These are phyloP conservation scores for Heracleum sosnowskyi DNA, from an alignment of 129 eudicot genomes.

Conservation along the genomic window DNA sequence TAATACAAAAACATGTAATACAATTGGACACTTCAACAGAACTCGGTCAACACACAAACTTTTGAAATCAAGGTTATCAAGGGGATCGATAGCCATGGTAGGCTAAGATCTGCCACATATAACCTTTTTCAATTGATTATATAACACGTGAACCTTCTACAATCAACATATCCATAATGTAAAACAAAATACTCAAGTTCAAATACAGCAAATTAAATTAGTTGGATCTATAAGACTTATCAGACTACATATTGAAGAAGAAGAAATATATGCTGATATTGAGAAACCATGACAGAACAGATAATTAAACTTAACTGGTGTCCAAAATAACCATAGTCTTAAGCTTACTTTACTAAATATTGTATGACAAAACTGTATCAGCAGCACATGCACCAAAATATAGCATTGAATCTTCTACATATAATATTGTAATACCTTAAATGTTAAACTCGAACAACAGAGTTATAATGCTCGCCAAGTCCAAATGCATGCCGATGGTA, in stretches of 20 bases:
- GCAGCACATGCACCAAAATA: neutral
- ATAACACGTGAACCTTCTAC: neutral
- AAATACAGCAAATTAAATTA: neutral
- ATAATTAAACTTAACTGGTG: neutral
- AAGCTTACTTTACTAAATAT: neutral
- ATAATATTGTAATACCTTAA: neutral
- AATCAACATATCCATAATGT: no score
- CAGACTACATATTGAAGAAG: neutral
- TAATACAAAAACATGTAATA: no score
- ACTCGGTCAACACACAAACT: no score
- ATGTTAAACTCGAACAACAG: slow-evolving; percentile 39
- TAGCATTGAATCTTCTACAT: neutral
- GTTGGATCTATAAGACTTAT: neutral
- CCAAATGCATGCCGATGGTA: slow-evolving; percentile 97
- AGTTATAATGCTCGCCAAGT: slow-evolving; percentile 97
- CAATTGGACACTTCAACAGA: no score
- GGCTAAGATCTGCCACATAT: no score
- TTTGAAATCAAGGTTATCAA: no score
- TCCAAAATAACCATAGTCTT: neutral
- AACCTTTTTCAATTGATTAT: neutral
- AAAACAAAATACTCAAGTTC: neutral
- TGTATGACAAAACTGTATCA: neutral
- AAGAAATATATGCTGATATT: neutral
- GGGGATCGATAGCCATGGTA: no score
- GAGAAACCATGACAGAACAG: neutral